Evolutionary conservation across 106 monocot genomes (phyloP).

Genomic region (Allium sativum): DNA sequence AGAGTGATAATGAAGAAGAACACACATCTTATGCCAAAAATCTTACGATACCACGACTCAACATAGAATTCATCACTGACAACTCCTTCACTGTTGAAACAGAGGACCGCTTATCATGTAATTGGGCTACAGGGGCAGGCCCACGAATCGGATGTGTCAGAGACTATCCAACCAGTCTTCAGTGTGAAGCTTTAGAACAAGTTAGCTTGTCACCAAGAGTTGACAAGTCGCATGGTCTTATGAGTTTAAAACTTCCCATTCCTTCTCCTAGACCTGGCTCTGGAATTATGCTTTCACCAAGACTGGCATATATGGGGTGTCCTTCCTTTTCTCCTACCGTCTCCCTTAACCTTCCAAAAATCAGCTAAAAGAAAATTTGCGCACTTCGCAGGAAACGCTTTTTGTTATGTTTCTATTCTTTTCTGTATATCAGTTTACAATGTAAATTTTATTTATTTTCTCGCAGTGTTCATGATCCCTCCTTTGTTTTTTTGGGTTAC

Average conservation of each 20-base stretch:
- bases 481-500: background rate
- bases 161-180: constrained; percentile 69
- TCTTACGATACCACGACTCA: background rate
- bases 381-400: background rate
- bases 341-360: constrained; percentile 29
- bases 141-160: constrained; percentile 77
- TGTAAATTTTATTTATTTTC: background rate
- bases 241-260: constrained; percentile 36
- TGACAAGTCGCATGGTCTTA: background rate
- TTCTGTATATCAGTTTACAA: background rate
- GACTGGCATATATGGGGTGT: constrained; percentile 39
- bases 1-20: constrained; percentile 9
- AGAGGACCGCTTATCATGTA: constrained; percentile 16
- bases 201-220: constrained; percentile 71
- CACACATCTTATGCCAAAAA: constrained; percentile 4
- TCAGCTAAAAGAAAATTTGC: constrained; percentile 5
- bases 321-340: constrained; percentile 23
- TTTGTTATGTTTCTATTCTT: background rate
- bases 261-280: constrained; percentile 87
- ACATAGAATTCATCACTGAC: background rate
- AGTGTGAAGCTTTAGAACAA: constrained; percentile 71
- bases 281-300: constrained; percentile 52
- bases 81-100: background rate
- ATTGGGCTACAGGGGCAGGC: constrained; percentile 69
- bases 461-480: background rate